phyloP scores from a whole-genome alignment of 1,284 basidiomycete genomes.

The Cryptococcus sp. region DNA sequence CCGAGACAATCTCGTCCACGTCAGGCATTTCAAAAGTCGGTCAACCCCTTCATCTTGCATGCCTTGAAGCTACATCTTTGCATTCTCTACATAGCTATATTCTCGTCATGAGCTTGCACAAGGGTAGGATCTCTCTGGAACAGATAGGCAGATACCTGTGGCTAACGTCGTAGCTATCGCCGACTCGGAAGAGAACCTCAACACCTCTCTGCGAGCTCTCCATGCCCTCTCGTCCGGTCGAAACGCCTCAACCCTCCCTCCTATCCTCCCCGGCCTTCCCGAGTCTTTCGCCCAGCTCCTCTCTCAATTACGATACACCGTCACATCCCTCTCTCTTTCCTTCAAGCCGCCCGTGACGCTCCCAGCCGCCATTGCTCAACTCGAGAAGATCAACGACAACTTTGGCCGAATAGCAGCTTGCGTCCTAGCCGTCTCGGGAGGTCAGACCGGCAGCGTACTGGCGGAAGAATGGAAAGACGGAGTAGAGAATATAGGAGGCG shows the following conservation, averaged over 20 bases:
- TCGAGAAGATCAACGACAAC: slow-evolving; percentile 31
- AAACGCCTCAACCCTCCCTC: slow-evolving; percentile 6
- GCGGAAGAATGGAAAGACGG: slow-evolving; percentile 33
- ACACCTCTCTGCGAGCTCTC: background rate
- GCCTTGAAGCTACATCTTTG: too few relatives aligned
- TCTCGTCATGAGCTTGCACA: too few relatives aligned
- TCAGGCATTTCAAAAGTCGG: background rate
- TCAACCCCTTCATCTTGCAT: background rate
- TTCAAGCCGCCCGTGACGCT: slow-evolving; percentile 40
- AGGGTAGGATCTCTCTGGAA: too few relatives aligned
- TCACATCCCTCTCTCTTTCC: slow-evolving; percentile 32
- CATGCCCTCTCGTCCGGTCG: background rate
- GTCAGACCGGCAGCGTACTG: slow-evolving; percentile 8
- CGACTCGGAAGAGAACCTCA: background rate
- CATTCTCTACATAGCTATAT: too few relatives aligned
- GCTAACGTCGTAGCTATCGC: background rate
- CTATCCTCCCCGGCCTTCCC: slow-evolving; percentile 19
- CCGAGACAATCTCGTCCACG: too few relatives aligned
- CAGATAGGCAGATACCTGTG: too few relatives aligned
- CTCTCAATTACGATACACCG: slow-evolving; percentile 17
- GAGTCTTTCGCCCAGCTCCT: slow-evolving; percentile 24
- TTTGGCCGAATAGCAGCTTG: slow-evolving; percentile 28
- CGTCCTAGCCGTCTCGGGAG: slow-evolving; percentile 16
- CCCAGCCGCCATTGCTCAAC: slow-evolving; percentile 25
- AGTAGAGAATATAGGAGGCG: slow-evolving; percentile 16